A percentile compares a stretch with the other conserved stretches of the same genome.
phyloP scores from a whole-genome alignment of 371 early-diverging fungal species.

The Chytridium lagenaria region DNA sequence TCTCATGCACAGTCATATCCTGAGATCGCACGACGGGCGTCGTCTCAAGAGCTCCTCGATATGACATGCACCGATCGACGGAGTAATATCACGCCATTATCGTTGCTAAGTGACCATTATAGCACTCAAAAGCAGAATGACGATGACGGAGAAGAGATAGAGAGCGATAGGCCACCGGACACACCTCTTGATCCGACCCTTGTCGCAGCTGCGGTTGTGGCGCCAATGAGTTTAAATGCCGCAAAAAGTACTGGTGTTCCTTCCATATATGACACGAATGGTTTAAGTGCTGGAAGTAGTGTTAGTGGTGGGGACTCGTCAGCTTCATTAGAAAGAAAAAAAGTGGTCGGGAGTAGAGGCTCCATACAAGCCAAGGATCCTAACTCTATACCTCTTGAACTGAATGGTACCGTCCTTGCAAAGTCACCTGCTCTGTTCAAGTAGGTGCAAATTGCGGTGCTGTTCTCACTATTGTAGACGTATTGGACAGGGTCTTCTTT shows the following conservation, averaged over 20 bases:
- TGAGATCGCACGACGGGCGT: too few species aligned
- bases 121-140: too few species aligned
- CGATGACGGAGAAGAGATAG: too few species aligned
- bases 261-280: conserved; percentile 11
- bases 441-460: not conserved
- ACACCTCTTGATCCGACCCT: too few species aligned
- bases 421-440: conserved; percentile 4
- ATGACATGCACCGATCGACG: too few species aligned
- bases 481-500: not conserved
- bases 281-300: not conserved
- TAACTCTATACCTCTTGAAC: not conserved
- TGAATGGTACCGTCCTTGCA: not conserved
- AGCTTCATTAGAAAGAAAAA: too few species aligned
- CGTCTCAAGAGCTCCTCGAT: too few species aligned
- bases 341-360: not conserved
- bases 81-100: too few species aligned
- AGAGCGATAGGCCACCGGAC: too few species aligned
- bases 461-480: not conserved
- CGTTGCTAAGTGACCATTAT: too few species aligned
- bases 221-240: not conserved
- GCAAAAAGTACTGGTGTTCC: not conserved
- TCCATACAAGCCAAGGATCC: not conserved
- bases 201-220: not conserved
- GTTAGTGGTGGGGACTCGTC: not conserved
- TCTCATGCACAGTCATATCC: too few species aligned